phyloP scores from a whole-genome alignment of 1,284 basidiomycete genomes.

The Rhizopogon hawkerae region DNA sequence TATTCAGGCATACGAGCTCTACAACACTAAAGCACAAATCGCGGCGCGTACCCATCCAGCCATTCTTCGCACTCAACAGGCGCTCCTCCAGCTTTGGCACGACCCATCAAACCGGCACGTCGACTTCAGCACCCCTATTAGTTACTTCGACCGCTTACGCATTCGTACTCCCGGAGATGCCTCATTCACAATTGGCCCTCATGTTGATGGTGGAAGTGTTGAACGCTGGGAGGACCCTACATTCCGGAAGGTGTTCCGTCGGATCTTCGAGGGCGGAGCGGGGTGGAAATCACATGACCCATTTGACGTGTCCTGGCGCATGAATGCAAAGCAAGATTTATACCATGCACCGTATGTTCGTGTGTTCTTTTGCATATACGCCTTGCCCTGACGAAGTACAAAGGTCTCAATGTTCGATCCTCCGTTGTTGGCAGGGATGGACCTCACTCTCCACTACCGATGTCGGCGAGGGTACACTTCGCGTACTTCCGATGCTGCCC shows the following conservation, averaged over 20 bases:
- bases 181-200: slow-evolving; percentile 56
- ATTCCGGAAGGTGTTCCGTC: slow-evolving; percentile 49
- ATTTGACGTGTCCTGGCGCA: slow-evolving; percentile 43
- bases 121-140: slow-evolving; percentile 51
- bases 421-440: slow-evolving; percentile 78
- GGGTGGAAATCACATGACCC: slow-evolving; percentile 54
- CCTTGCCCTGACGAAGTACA: not conserved
- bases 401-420: slow-evolving; percentile 62
- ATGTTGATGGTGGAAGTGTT: slow-evolving; percentile 68
- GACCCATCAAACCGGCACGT: slow-evolving; percentile 32
- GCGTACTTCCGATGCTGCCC: slow-evolving; percentile 48
- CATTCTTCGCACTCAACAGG: slow-evolving; percentile 42
- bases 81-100: slow-evolving; percentile 57
- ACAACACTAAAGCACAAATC: slow-evolving; percentile 57
- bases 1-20: slow-evolving; percentile 68
- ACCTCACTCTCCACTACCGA: slow-evolving; percentile 56
- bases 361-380: not conserved
- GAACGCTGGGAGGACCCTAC: slow-evolving; percentile 73
- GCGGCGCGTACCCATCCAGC: slow-evolving; percentile 47
- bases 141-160: slow-evolving; percentile 70
- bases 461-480: slow-evolving; percentile 58
- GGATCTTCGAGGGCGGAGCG: slow-evolving; percentile 43
- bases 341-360: slow-evolving; percentile 42
- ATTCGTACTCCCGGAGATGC: slow-evolving; percentile 68
- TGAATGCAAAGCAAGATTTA: slow-evolving; percentile 49